Conservation (phyloP, 179 eudicot species). For the Silene coronaria region DNA sequence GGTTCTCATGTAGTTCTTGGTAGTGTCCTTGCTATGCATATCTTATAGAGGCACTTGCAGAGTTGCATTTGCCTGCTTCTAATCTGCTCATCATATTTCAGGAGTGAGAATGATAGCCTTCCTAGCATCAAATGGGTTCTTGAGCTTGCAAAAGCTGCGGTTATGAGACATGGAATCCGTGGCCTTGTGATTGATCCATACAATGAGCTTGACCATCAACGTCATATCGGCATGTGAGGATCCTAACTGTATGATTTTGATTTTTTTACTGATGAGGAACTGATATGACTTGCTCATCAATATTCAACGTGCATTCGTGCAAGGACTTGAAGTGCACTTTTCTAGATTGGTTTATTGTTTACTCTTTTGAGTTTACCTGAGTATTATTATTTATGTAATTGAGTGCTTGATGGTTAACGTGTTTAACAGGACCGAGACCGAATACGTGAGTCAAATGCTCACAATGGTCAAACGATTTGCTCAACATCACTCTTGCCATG, state of each 20-base stretch:
- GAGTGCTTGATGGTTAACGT: slow-evolving; percentile 7
- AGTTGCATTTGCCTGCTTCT: slow-evolving; percentile 2
- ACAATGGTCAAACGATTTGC: slow-evolving; percentile 89
- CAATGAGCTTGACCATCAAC: slow-evolving; percentile 98
- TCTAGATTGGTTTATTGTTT: not conserved
- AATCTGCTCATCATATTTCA: slow-evolving; percentile 24
- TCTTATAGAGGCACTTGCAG: slow-evolving; percentile 1
- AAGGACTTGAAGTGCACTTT: not conserved
- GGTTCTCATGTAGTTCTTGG: not conserved
- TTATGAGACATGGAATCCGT: slow-evolving; percentile 85
- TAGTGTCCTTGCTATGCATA: not conserved
- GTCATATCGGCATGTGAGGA: slow-evolving; percentile 56
- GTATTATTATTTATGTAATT: not conserved
- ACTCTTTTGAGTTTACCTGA: not conserved
- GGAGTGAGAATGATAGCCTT: slow-evolving; percentile 90
- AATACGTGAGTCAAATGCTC: slow-evolving; percentile 94
- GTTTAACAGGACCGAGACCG: slow-evolving; percentile 87
- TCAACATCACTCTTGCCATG: slow-evolving; percentile 94
- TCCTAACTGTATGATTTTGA: not conserved
- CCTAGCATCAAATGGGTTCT: slow-evolving; percentile 87
- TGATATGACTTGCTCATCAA: not conserved
- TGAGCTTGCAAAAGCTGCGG: slow-evolving; percentile 80
- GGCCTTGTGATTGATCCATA: slow-evolving; percentile 98
- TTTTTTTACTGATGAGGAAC: not conserved
- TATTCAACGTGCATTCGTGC: not conserved